Evolutionary conservation across 352 stramenopile genomes (phyloP), one percentile per base, ranked within the genome.

Genomic region (Thalassiosira mediterranea): DNA sequence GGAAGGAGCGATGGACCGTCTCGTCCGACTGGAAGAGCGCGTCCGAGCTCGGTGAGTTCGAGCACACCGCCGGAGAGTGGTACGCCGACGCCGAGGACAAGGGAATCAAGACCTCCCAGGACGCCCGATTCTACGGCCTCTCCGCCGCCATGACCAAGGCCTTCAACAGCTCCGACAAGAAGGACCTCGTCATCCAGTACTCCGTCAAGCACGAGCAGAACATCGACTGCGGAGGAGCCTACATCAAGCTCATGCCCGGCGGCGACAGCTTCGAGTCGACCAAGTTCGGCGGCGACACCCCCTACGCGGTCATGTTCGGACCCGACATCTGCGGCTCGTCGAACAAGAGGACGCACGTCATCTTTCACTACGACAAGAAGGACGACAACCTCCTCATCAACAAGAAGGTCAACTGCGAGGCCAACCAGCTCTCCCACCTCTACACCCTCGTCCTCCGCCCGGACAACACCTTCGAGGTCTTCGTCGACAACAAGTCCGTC

Each of bases 291-390:
- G 96, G 96, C 32, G 96, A 98, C 59, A 96, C 95, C 32, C 88
- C 92, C 4, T 99, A 98, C 83, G 76, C 83, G 42, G 91, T 99
- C 80, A 99, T 99, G 97, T 99, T 99, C 86, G 97, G 97, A 65
- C 97, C 97, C 1, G 97, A 99, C 84, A 96, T 99, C 38, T 99
- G 97, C 79, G 97, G 97, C 65, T 94, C 83, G 21, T 83, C 79
- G 78, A 98, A 92, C 80, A 97, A 96, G 69, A 95, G 96, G 74
- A 99, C 96, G 2, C 97, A 99, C 81, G 94, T 97, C 38, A 99
- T 99, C 89, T 93, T 99, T 44, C 97, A 98, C 88, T 98, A 98
- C 83, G 95, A 97, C 62, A 93, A 93, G 28, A 96, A 97, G 67
- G 90, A 96, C 40, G 92, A 98, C 4, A 98, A 97, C 71, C 83